Evolutionary conservation across 306 rosid genomes (phyloP), one percentile per base, ranked within the genome.

Genomic region (Acacia melanoxylon): DNA sequence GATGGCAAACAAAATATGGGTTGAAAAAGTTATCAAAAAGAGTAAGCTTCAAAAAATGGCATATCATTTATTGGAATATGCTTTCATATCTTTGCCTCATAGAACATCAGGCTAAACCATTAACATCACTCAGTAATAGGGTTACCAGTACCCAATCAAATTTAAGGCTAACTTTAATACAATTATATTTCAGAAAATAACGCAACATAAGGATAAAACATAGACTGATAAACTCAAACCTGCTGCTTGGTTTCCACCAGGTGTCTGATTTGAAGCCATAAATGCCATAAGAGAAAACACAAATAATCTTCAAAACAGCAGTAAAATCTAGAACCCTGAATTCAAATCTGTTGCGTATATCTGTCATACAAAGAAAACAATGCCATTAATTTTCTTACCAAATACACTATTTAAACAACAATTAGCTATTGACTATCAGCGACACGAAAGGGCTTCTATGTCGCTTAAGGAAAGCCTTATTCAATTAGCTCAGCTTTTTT

Each of bases 221-320:
- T 17, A 12, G 59, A 83, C 41, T 46, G 19, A 80, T 44, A 76
- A 78, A 83, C 63, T 72, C 83, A 85, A 89, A 93, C 97, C 62
- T 56, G 29, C 98, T 91, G 91, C 68, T 68, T 75, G 81, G 54
- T 70, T 73, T 66, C 86, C 81, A 19, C 78, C 80, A 33, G 93
- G 75, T 72, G 85, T 49, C 67, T 86, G 93, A 90, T 79, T 87
- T 16, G 90, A 73, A 62, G 91, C 90, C 62, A 89, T 27, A 85
- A 83, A 82, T 13, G 88, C 84, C 92, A 89, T 94, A 67, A 58
- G 80, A 68, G 52, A 68, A 67, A 58, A 67, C 31, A 45, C 59
- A 80, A 79, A 78, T 76, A 45, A 81, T 83, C 82, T 58, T 49
- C 65, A 66, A 72, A 27, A 56, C 66, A 56, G 83, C 74, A 80